Percentiles rank a stretch among this genome's conserved stretches.
These are phyloP conservation scores for Aegilops sharonensis DNA, from an alignment of 176 grass and related monocot species.

Conservation along the genomic window DNA sequence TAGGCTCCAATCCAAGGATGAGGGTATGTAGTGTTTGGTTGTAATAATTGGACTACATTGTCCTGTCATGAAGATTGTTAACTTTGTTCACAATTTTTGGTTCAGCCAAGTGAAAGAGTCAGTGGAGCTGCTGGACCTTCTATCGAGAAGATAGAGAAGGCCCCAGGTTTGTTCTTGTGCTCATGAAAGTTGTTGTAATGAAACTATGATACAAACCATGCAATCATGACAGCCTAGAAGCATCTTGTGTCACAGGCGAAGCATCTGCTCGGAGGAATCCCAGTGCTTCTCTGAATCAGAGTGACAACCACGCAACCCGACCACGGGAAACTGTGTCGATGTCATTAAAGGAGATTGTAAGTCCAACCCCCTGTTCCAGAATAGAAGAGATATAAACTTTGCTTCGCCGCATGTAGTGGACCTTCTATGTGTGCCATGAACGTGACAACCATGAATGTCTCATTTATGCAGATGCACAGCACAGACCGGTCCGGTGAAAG, in stretches of 20 bases:
- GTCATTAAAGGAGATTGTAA: constrained; percentile 61
- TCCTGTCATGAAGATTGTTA: constrained; percentile 12
- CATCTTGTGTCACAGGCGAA: constrained; percentile 42
- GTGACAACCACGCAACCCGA: constrained; percentile 46
- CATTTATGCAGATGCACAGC: constrained; percentile 53
- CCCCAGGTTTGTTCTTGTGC: constrained; percentile 41
- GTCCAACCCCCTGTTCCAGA: not conserved
- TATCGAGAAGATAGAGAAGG: constrained; percentile 52
- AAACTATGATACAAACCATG: not conserved
- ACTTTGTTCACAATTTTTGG: not conserved
- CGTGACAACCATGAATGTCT: not conserved
- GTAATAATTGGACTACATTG: not conserved
- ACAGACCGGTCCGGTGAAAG: constrained; percentile 51
- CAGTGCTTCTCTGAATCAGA: constrained; percentile 50
- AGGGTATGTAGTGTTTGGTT: constrained; percentile 40
- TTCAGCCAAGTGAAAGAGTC: constrained; percentile 52
- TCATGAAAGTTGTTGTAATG: not conserved
- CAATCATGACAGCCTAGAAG: not conserved
- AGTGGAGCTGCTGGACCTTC: constrained; percentile 50
- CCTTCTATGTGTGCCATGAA: not conserved
- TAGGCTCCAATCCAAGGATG: constrained; percentile 44
- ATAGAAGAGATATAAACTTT: not conserved
- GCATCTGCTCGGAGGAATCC: constrained; percentile 54
- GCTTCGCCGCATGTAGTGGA: not conserved
- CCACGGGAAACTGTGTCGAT: constrained; percentile 41